These are phyloP conservation scores for Ophiostoma sp. DNA, from an alignment of 2,329 filamentous ascomycete species.

Conservation along the genomic window DNA sequence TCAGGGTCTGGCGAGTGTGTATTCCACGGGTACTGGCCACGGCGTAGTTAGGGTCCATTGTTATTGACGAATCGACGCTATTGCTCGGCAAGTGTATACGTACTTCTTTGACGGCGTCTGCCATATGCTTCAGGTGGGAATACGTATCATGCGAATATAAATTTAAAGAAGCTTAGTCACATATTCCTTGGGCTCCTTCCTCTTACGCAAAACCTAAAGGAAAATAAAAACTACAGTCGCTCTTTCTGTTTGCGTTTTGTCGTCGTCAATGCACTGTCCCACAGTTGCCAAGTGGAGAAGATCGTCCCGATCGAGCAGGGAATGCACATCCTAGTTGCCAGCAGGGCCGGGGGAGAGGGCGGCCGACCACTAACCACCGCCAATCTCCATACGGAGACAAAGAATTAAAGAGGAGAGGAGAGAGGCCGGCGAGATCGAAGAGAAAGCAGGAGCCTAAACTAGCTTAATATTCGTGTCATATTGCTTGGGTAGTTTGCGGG, in stretches of 20 bases:
- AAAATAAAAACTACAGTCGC: background rate
- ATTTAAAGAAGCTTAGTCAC: background rate
- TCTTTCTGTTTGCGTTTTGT: background rate
- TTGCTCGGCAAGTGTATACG: background rate
- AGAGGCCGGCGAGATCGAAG: background rate
- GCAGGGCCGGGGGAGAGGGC: background rate
- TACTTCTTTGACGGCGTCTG: background rate
- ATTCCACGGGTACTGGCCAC: background rate
- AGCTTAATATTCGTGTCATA: background rate
- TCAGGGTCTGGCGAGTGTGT: conserved; percentile 1
- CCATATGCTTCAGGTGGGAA: no score
- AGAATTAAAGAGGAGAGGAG: background rate
- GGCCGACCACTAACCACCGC: background rate
- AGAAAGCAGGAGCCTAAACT: background rate
- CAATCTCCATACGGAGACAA: background rate
- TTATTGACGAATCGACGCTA: background rate
- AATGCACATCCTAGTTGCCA: background rate
- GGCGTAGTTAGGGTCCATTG: background rate
- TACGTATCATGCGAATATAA: background rate
- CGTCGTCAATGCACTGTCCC: background rate
- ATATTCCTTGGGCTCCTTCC: background rate
- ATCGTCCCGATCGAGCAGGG: background rate
- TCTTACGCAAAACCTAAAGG: background rate
- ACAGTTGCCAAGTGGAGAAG: background rate
- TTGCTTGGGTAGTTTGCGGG: background rate